Percentiles rank a stretch among this genome's conserved stretches.
Conservation (phyloP, 345 rosid genomes). For the Leavenworthia alabamica region DNA sequence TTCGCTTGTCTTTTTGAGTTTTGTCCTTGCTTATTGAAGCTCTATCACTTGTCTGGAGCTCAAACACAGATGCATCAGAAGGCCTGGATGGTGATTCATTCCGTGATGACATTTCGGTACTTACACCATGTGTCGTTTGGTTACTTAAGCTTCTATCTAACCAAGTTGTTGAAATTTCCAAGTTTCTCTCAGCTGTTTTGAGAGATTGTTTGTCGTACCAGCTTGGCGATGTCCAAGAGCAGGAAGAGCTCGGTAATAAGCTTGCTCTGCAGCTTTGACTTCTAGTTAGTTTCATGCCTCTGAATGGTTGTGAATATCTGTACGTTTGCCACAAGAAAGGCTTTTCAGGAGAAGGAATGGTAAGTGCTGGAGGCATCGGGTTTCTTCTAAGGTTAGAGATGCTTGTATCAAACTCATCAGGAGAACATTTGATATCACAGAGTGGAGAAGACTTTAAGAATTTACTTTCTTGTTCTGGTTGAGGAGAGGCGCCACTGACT, state of each 20-base stretch:
- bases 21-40: slow-evolving; percentile 21
- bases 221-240: slow-evolving; percentile 32
- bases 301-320: slow-evolving; percentile 32
- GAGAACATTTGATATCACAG: slow-evolving; percentile 28
- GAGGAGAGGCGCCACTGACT: not conserved
- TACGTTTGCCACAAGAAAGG: slow-evolving; percentile 30
- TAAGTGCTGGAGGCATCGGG: slow-evolving; percentile 18
- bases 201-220: slow-evolving; percentile 33
- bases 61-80: slow-evolving; percentile 29
- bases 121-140: slow-evolving; percentile 18
- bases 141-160: slow-evolving; percentile 33
- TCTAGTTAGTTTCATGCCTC: slow-evolving; percentile 42
- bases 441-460: slow-evolving; percentile 7
- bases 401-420: slow-evolving; percentile 38
- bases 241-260: slow-evolving; percentile 28
- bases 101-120: slow-evolving; percentile 26
- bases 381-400: slow-evolving; percentile 45
- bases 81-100: slow-evolving; percentile 32
- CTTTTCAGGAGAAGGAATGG: slow-evolving; percentile 38
- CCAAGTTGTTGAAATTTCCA: slow-evolving; percentile 30
- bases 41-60: slow-evolving; percentile 29
- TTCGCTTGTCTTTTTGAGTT: slow-evolving; percentile 27
- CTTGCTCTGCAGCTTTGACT: slow-evolving; percentile 72
- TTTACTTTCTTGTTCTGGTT: slow-evolving; percentile 27
- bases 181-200: slow-evolving; percentile 34